Evolutionary conservation across 441 rosid genomes (phyloP).

Genomic region (Syzygium malaccense): DNA sequence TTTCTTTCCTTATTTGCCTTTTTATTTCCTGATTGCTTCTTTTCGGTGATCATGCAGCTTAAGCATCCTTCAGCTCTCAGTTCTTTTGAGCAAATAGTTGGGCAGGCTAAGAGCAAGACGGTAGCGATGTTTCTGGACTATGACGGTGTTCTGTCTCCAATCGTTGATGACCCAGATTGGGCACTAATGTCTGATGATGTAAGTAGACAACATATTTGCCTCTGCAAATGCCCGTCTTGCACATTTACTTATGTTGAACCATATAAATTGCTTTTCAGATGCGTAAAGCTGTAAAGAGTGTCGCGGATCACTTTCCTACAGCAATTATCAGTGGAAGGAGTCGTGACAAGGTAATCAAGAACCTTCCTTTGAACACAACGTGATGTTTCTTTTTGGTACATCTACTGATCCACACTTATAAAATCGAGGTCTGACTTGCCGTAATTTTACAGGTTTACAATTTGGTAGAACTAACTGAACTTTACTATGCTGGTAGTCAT

Average conservation of each 20-base stretch:
- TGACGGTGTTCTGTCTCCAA: conserved; percentile 95
- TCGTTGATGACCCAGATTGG: conserved; percentile 88
- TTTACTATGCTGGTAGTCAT: conserved; percentile 96
- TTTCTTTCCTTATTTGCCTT: background rate
- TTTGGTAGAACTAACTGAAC: conserved; percentile 89
- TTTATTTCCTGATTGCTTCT: background rate
- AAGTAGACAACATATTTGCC: conserved; percentile 12
- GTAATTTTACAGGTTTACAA: conserved; percentile 53
- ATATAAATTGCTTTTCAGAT: conserved; percentile 35
- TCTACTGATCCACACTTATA: conserved; percentile 1
- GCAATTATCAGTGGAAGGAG: conserved; percentile 97
- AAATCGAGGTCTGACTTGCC: background rate
- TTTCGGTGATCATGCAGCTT: conserved; percentile 34
- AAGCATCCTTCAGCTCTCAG: conserved; percentile 84
- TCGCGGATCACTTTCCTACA: conserved; percentile 73
- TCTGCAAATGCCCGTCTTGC: background rate
- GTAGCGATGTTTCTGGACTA: conserved; percentile 82
- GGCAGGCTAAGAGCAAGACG: conserved; percentile 58
- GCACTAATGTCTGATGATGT: conserved; percentile 82
- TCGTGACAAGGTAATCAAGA: conserved; percentile 63
- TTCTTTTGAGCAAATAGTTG: conserved; percentile 51
- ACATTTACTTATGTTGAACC: background rate
- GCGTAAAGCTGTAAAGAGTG: conserved; percentile 81
- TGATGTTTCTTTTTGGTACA: background rate
- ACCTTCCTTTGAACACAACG: background rate